Evolutionary conservation across 768 basidiomycete genomes (phyloP), one percentile per base, ranked within the genome.

Genomic region (Boletus bicolor): DNA sequence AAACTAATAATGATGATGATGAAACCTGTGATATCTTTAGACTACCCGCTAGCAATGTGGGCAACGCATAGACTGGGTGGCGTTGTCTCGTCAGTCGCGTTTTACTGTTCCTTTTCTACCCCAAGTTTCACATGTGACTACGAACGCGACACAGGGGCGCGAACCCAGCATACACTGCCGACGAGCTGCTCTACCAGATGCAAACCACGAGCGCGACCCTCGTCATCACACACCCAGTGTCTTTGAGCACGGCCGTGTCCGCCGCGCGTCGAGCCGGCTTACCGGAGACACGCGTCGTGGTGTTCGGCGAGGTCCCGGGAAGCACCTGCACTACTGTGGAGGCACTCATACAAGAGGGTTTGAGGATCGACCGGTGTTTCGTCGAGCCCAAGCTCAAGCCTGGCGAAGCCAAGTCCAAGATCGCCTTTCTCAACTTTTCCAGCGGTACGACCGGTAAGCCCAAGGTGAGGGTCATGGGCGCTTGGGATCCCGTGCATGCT

Each of bases 361-460:
- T 64, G 63, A 62, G 54, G 60, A 64, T 56, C 60, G 69, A 42
- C 57, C 73, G 58, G 62, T 66, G 60, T 53, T 86, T 81, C 61
- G 64, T 67, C 28, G 81, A 86, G 51, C 70, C 73, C 19, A 72
- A 63, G 32, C 73, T 89, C 41, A 60, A 64, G 26, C 75, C 76
- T 12, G 87, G 85, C 10, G 87, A 87, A 68, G 82, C 76, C 26
- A 83, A 77, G 64, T 80, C 74, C 12, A 79, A 82, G 43, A 55
- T 89, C 14, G 87, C 89, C 6, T 84, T 89, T 61, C 72, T 89
- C 51, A 81, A 79, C 50, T 87, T 90, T 60, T 89, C 87, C 1
- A 88, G 87, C 58, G 87, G 87, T 8, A 90, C 87, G 24, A 90
- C 88, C 15, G 87, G 87, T 67, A 73, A 69, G 64, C 75, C 69